Evolutionary conservation across 768 basidiomycete species (phyloP).

Genomic region (Jaapia argillacea): DNA sequence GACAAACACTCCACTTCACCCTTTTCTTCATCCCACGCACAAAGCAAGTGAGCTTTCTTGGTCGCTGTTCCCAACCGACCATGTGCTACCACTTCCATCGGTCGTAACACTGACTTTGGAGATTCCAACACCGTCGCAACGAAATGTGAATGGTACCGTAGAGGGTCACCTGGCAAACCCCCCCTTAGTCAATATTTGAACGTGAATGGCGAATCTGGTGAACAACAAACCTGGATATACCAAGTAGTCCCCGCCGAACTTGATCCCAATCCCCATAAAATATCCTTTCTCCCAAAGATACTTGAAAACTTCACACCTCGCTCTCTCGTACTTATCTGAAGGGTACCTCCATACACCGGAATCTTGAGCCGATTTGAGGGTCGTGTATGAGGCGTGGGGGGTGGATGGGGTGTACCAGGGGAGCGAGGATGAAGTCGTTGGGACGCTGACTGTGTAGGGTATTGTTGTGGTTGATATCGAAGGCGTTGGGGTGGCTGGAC

Average conservation of each 20-base stretch:
- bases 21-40: slow-evolving; percentile 73
- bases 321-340: slow-evolving; percentile 48
- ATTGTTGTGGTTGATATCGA: slow-evolving; percentile 7
- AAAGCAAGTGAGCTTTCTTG: slow-evolving; percentile 90
- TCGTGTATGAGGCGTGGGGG: slow-evolving; percentile 31
- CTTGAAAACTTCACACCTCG: slow-evolving; percentile 71
- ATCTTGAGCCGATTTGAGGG: slow-evolving; percentile 47
- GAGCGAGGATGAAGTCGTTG: slow-evolving; percentile 49
- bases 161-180: slow-evolving; percentile 62
- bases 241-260: slow-evolving; percentile 93
- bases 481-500: slow-evolving; percentile 1
- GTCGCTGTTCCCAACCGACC: slow-evolving; percentile 94
- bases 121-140: slow-evolving; percentile 73
- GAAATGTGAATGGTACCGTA: slow-evolving; percentile 97
- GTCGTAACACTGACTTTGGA: slow-evolving; percentile 46
- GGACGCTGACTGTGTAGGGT: slow-evolving; percentile 51
- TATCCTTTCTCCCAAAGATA: slow-evolving; percentile 77
- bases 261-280: slow-evolving; percentile 84
- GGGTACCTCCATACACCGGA: slow-evolving; percentile 79
- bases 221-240: slow-evolving; percentile 79
- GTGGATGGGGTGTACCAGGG: slow-evolving; percentile 53
- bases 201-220: not conserved
- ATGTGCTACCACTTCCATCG: slow-evolving; percentile 94
- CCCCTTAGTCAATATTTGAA: not conserved
- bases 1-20: slow-evolving; percentile 63